These are phyloP conservation scores for Pseudogymnoascus sp. DNA, from an alignment of 2,329 filamentous ascomycete genomes.

Conservation along the genomic window DNA sequence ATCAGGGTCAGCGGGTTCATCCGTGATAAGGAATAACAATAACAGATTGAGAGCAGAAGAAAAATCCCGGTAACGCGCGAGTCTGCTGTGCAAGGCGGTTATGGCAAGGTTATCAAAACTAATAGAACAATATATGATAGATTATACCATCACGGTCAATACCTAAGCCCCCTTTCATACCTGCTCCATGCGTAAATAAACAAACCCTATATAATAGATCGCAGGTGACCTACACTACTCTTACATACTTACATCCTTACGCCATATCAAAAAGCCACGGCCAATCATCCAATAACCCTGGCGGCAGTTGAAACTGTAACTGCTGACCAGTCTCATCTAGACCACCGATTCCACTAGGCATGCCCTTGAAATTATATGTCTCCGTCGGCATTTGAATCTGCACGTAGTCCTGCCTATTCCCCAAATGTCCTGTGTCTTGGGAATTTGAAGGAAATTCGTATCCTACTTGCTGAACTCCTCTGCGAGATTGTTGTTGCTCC, in stretches of 20 bases:
- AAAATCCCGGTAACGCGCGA: background rate
- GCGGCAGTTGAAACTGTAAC: conserved; percentile 35
- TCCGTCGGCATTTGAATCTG: background rate
- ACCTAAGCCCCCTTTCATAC: background rate
- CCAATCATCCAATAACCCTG: conserved; percentile 36
- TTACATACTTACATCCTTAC: conserved; percentile 5
- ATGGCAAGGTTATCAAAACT: background rate
- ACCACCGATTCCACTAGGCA: background rate
- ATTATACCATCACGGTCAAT: background rate
- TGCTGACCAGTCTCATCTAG: conserved; percentile 16
- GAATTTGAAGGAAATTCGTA: background rate
- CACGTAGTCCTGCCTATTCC: background rate
- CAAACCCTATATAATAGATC: background rate
- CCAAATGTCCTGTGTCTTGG: background rate
- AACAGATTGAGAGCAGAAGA: background rate
- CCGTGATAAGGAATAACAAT: background rate
- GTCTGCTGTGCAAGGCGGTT: background rate
- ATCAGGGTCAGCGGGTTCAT: background rate
- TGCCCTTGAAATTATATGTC: background rate
- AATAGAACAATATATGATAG: background rate
- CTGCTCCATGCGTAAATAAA: background rate
- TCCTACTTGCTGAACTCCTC: background rate
- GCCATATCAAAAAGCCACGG: conserved; percentile 30
- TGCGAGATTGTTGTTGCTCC: background rate
- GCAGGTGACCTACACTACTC: background rate